Base-by-base conservation (phyloP, 257 asterid genomes). In the Solanum sitiens region DNA sequence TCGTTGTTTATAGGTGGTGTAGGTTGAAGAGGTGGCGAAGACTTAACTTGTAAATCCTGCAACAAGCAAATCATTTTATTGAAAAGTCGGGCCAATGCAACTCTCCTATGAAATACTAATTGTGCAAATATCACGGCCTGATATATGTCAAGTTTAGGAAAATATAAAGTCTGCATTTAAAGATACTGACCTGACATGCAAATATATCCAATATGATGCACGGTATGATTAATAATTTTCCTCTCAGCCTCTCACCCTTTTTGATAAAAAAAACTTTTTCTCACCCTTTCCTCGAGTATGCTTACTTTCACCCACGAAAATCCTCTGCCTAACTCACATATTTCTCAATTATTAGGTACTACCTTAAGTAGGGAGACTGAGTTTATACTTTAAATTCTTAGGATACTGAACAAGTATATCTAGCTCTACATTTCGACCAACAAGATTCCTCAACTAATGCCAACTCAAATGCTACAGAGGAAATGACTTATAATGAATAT, bases 31-130 rank as follows among this genome's bases (percentile, higher is more conserved):
- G 98, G 98, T 30, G 99, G 98, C 82, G 99, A 94, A 89, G 98
- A 91, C 91, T 96, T 97, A 44, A 97, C 99, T 86, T 97, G 99
- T 82, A 97, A 94, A 91, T 97, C 99, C 99, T 97, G 98, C 35
- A 83, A 86, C 61, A 80, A 61, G 59, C 35, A 77, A 45, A 45
- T 45, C 42, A 80, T 21, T 80, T 50, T 1, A 30, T 10, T 25
- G 16, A 27, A 45, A 27, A 45, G 35, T 14, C 30, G 40, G 42
- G 67, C 10, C 39, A 18, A 47, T 27, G 85, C 85, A 80, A 47
- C 67, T 45, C 85, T 27, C 27, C 50, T 7, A 77, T 25, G 25
- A 44, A 44, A 77, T 39, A 44, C 9, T 32, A 25, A 25, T 44
- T 9, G 35, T 47, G 42, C 67, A 80, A 80, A 80, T 47, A 80